Base-by-base conservation (phyloP, 176 grass and related monocot genomes). In the Triticum urartu region DNA sequence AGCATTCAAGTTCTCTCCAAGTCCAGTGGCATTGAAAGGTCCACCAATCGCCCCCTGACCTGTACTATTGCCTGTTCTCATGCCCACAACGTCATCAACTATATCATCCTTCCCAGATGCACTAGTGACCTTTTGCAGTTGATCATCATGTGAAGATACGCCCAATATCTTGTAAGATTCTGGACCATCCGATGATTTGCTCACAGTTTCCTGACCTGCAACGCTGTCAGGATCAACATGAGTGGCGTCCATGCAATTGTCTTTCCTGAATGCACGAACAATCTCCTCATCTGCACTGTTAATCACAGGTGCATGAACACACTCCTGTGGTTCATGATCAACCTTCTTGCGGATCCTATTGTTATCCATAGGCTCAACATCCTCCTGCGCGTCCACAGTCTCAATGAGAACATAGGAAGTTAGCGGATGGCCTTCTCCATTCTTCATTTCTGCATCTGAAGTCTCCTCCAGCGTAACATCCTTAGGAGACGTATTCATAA, bases 401-500 rank as follows among this genome's bases (percentile, higher is more conserved):
- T 83, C 79, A 59, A 63, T 71, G 48, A 17, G 40, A 0, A 52
- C 11, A 65, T 7, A 50, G 8, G 54, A 20, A 83, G 32, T 74
- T 32, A 42, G 14, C 5, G 5, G 34, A 83, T 73, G 35, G 21
- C 25, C 34, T 62, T 83, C 68, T 73, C 9, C 72, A 38, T 50
- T 81, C 77, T 85, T 89, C 45, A 45, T 84, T 8, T 80, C 43
- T 59, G 67, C 32, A 80, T 67, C 36, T 38, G 66, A 68, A 86
- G 56, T 62, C 22, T 82, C 72, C 21, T 78, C 21, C 35, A 70
- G 59, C 14, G 54, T 52, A 75, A 21, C 59, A 72, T 68, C 66
- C 58, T 90, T 42, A 79, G 22, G 5, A 38, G 84, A 80, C 38
- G 80, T 80, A 69, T 75, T 74, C 42, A 89, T 89, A 34, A 85